Evolutionary conservation across 148 eudicot species (phyloP).

Genomic region (Heliosperma pusillum): DNA sequence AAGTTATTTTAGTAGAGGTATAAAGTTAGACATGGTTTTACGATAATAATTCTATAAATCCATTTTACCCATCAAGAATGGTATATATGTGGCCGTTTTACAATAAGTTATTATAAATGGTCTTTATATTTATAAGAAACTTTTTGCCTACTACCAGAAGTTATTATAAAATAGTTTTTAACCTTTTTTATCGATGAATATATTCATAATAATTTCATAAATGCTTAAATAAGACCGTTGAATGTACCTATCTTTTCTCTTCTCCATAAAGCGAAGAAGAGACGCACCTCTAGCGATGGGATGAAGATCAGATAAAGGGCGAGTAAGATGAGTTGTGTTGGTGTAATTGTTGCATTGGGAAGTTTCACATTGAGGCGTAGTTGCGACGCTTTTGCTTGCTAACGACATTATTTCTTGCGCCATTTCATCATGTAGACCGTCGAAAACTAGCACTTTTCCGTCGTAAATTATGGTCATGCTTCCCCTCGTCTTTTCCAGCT

Average conservation of each 20-base stretch:
- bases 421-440: conserved; percentile 46
- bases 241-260: conserved; percentile 47
- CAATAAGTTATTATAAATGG: too few species aligned
- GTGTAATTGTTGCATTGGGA: background rate
- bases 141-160: too few species aligned
- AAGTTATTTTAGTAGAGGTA: too few species aligned
- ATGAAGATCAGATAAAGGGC: conserved; percentile 33
- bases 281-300: conserved; percentile 69
- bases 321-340: background rate
- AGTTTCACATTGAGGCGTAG: background rate
- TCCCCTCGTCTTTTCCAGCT: conserved; percentile 16
- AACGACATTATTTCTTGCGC: conserved; percentile 43
- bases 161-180: too few species aligned
- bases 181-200: too few species aligned
- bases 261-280: conserved; percentile 62
- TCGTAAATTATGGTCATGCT: conserved; percentile 71
- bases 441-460: conserved; percentile 53
- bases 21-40: too few species aligned
- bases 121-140: too few species aligned
- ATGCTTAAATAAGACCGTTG: too few species aligned
- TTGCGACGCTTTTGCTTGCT: conserved; percentile 22
- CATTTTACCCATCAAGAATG: too few species aligned
- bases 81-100: too few species aligned
- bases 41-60: too few species aligned
- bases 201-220: too few species aligned